Evolutionary conservation across 169 alveolate genomes (phyloP), one percentile per base, ranked within the genome.

Genomic region (Babesia ovata): DNA sequence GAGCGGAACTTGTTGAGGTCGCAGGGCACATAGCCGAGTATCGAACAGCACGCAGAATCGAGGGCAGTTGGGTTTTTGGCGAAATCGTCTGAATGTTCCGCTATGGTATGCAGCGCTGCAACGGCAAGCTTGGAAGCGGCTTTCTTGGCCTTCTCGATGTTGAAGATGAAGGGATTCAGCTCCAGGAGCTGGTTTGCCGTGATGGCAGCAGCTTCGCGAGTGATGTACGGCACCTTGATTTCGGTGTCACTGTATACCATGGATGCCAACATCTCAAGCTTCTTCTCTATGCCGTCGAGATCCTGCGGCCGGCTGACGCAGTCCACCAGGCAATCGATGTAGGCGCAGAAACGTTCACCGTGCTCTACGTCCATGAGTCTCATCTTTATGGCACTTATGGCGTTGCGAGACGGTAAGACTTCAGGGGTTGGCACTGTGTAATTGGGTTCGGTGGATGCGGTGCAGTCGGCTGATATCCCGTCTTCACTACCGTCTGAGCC

Each of bases 161-260:
- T 75, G 24, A 69, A 57, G 6, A 75, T 69, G 57, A 75, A 75
- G 13, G 84, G 84, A 52, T 75, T 63, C n/a, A 45, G 36, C 50
- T 61, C 67, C 21, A 75, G 69, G 44, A 65, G 22, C 39, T 75
- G 71, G 60, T 56, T 57, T 28, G 84, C 84, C 0, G 84, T 57
- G 29, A 75, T 11, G n/a, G 84, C 84, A 11, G 84, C 75, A 0
- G 84, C 75, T 33, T 75, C 84, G 22, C 76, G 24, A 10, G 84
- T 75, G 57, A 75, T 63, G 26, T 75, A 75, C 4, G 84, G 84
- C 24, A 57, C 45, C 29, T 66, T 75, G 3, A 67, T 26, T 11
- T n/a, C 22, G 9, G n/a, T 11, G 42, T 42, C 66, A 21, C 65
- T 67, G 76, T 67, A 54, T 7, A 67, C 52, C 76, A 67, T 52